phyloP scores from a whole-genome alignment of 768 basidiomycete species.

The Termitomyces sp. region DNA sequence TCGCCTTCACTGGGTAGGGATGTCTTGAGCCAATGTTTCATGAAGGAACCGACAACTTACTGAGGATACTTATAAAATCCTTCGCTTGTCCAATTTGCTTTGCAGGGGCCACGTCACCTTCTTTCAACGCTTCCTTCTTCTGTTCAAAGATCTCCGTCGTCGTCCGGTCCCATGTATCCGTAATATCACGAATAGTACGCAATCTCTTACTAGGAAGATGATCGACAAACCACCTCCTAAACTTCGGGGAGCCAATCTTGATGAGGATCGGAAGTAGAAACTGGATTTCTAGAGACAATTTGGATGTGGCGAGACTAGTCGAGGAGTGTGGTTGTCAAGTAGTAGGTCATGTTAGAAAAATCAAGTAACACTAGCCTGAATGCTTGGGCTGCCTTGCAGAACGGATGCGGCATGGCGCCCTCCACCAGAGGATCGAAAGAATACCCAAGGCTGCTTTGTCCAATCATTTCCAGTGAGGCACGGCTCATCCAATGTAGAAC shows the following conservation, averaged over 20 bases:
- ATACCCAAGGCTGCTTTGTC: no score
- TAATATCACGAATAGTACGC: background rate
- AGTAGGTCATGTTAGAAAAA: no score
- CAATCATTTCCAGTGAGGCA: no score
- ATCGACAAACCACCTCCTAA: no score
- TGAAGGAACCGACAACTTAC: background rate
- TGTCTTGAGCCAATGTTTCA: no score
- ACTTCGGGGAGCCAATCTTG: background rate
- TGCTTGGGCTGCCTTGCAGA: no score
- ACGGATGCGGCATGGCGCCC: no score
- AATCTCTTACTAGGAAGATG: no score
- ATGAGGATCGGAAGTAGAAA: background rate
- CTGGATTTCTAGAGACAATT: background rate
- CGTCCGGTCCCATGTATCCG: conserved; percentile 4
- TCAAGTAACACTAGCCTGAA: no score
- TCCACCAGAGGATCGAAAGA: no score
- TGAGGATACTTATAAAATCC: background rate
- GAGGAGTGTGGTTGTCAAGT: no score
- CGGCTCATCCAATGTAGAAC: no score
- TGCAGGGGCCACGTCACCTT: conserved; percentile 2
- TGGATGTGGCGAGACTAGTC: background rate
- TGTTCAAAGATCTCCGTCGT: conserved; percentile 1
- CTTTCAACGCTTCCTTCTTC: conserved; percentile 4
- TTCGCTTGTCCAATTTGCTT: background rate
- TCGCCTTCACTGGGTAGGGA: background rate